Conservation (phyloP, 2,329 filamentous ascomycete genomes). For the Ophiosphaerella narmari region DNA sequence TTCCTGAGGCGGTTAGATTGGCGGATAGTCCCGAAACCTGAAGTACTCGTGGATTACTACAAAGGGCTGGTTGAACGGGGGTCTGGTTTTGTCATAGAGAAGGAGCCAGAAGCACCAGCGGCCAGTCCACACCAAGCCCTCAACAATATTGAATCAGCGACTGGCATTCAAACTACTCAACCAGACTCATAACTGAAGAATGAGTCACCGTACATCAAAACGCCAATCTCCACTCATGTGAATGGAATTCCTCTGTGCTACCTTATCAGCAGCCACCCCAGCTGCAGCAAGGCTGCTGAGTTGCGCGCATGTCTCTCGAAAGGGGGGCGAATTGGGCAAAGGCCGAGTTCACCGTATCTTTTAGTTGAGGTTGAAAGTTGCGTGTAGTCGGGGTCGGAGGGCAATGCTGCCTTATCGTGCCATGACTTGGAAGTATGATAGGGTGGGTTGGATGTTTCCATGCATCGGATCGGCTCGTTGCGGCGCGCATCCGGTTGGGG, state of each 20-base stretch:
- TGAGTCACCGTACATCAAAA: not conserved
- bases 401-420: constrained; percentile 13
- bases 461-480: constrained; percentile 21
- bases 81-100: constrained; percentile 60
- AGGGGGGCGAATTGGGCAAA: constrained; percentile 4
- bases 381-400: constrained; percentile 8
- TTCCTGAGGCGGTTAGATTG: constrained; percentile 92
- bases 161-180: constrained; percentile 27
- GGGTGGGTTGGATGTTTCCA: constrained; percentile 7
- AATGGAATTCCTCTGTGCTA: not conserved
- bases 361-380: constrained; percentile 4
- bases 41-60: constrained; percentile 93
- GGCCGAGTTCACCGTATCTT: constrained; percentile 26
- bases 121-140: constrained; percentile 12
- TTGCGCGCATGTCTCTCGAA: too few relatives aligned
- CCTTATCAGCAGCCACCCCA: not conserved
- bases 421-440: constrained; percentile 15
- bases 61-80: constrained; percentile 76
- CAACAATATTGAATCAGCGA: constrained; percentile 22
- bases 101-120: constrained; percentile 22
- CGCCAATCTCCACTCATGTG: not conserved
- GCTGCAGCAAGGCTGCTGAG: not conserved
- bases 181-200: constrained; percentile 16
- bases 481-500: constrained; percentile 26
- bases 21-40: constrained; percentile 95